Conservation (phyloP, 257 asterid species). For the Plantago elongata region DNA sequence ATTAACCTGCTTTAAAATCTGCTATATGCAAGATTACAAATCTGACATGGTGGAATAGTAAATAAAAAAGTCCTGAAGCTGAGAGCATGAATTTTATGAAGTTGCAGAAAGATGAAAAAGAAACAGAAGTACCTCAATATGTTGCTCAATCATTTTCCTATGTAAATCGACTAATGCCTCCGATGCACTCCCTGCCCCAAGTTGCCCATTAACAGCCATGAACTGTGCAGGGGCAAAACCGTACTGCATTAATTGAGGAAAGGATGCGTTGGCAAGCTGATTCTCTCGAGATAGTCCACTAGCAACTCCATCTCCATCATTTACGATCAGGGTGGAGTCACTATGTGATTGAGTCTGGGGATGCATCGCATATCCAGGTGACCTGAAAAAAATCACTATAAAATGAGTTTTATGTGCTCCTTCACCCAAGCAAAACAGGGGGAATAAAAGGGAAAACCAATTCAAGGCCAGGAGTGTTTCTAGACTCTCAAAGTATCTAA, state of each 20-base stretch:
- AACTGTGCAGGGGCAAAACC: conserved; percentile 13
- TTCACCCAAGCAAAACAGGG: too few species aligned
- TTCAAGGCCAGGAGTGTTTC: too few species aligned
- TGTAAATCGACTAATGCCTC: conserved; percentile 49
- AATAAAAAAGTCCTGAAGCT: neutral
- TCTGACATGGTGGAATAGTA: neutral
- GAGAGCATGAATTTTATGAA: neutral
- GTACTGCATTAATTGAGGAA: conserved; percentile 23
- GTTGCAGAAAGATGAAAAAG: conserved; percentile 2
- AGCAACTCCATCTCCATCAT: conserved; percentile 24
- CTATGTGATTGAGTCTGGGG: conserved; percentile 34
- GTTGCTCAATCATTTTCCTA: conserved; percentile 48
- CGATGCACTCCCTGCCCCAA: conserved; percentile 30
- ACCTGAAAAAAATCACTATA: conserved; percentile 17
- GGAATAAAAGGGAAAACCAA: neutral
- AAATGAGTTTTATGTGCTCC: conserved; percentile 6
- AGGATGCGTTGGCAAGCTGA: conserved; percentile 28
- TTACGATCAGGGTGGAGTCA: conserved; percentile 22
- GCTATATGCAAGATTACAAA: neutral
- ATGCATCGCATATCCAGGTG: conserved; percentile 35
- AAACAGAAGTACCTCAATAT: conserved; percentile 63
- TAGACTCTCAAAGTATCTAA: too few species aligned
- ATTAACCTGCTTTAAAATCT: too few species aligned
- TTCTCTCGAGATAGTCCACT: conserved; percentile 32
- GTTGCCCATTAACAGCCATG: conserved; percentile 24